These are phyloP conservation scores for Blastocystis sp. DNA, from an alignment of 352 stramenopile species.

Conservation along the genomic window DNA sequence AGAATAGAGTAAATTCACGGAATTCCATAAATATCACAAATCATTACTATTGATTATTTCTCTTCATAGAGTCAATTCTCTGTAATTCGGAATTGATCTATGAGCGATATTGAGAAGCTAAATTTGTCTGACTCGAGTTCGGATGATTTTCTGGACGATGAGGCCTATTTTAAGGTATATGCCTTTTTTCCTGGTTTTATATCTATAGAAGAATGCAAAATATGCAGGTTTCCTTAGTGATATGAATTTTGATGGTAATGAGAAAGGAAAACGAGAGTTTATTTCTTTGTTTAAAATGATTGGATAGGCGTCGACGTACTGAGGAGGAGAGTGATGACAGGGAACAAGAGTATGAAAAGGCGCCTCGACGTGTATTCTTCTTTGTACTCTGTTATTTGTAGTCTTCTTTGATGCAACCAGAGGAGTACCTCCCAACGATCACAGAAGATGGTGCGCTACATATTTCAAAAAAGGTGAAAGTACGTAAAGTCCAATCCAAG, in stretches of 20 bases:
- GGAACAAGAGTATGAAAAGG: slow-evolving; percentile 27
- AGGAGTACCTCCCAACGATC: slow-evolving; percentile 47
- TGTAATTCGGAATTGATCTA: background rate
- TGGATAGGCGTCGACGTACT: background rate
- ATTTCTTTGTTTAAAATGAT: background rate
- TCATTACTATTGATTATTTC: background rate
- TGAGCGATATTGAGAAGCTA: background rate
- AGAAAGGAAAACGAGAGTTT: background rate
- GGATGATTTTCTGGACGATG: slow-evolving; percentile 32
- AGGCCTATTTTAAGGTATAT: slow-evolving; percentile 1
- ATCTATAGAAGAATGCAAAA: slow-evolving; percentile 32
- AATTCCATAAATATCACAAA: background rate
- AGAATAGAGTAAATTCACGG: background rate
- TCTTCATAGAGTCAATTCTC: background rate
- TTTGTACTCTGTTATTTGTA: background rate
- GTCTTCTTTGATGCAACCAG: background rate
- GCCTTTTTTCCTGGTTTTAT: background rate
- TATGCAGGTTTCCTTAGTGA: slow-evolving; percentile 24
- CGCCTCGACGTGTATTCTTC: background rate
- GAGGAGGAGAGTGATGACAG: background rate
- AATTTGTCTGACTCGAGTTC: background rate
- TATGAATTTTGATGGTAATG: background rate
- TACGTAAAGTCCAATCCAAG: background rate
- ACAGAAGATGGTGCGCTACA: background rate
- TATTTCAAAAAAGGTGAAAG: background rate